Evolutionary conservation across 176 grass and related monocot genomes (phyloP).

Genomic region (Rhynchospora pubera): DNA sequence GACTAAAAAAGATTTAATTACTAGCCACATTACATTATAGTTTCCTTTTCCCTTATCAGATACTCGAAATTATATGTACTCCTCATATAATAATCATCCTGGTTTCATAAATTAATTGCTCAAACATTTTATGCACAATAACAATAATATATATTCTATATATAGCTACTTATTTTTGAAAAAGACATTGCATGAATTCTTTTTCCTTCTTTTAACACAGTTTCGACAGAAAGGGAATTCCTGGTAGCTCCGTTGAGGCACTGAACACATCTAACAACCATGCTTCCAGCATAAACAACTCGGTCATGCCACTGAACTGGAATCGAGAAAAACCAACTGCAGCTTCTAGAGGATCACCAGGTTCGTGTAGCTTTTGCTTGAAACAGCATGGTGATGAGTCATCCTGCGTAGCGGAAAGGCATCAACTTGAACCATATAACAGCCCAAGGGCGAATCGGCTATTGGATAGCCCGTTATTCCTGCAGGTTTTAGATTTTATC

Average conservation of each 20-base stretch:
- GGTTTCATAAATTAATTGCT: no score
- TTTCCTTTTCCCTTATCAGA: no score
- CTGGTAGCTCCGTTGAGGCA: conserved; percentile 57
- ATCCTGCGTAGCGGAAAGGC: neutral
- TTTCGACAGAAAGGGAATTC: conserved; percentile 37
- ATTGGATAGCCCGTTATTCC: neutral
- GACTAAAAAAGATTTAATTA: no score
- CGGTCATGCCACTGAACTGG: neutral
- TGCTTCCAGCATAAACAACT: neutral
- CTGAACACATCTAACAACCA: conserved; percentile 13
- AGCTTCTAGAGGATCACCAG: neutral
- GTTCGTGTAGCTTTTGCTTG: neutral
- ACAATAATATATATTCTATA: no score
- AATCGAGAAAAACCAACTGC: neutral
- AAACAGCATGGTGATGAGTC: neutral
- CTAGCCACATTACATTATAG: no score
- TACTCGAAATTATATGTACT: no score
- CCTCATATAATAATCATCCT: no score
- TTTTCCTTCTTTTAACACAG: conserved; percentile 34
- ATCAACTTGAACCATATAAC: neutral
- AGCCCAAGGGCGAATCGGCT: neutral
- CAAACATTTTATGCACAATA: no score
- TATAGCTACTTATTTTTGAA: neutral
- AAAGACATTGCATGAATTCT: neutral
- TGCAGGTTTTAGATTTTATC: neutral